Conservation (phyloP, 2,329 filamentous ascomycete genomes). For the Sporothrix brasiliensis region DNA sequence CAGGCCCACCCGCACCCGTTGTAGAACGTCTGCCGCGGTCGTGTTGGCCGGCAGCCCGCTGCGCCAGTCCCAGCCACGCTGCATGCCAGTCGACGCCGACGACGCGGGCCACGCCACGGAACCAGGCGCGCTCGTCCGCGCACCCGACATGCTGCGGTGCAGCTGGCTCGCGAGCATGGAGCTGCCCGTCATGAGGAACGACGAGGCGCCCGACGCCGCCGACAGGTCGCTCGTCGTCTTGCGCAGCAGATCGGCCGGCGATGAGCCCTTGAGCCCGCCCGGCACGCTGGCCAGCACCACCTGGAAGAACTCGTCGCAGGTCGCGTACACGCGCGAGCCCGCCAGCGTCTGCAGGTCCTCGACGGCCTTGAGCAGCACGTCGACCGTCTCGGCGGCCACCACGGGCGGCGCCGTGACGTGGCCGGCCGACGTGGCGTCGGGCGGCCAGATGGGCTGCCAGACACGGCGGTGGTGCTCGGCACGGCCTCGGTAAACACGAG, state of each 20-base stretch:
- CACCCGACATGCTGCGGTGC: constrained; percentile 62
- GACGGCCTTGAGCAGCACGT: constrained; percentile 72
- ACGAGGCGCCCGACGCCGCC: constrained; percentile 47
- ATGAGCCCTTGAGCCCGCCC: constrained; percentile 58
- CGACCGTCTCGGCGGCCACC: constrained; percentile 71
- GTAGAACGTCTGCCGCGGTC: constrained; percentile 70
- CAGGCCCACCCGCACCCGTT: constrained; percentile 70
- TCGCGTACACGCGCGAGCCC: constrained; percentile 68
- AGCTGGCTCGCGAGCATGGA: constrained; percentile 68
- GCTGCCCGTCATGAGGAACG: constrained; percentile 73
- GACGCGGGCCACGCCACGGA: constrained; percentile 39
- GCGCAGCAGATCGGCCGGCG: constrained; percentile 65
- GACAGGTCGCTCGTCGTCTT: constrained; percentile 51
- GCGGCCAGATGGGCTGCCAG: no score
- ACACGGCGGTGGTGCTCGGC: constrained; percentile 21
- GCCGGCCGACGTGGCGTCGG: background rate
- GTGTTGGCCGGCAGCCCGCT: constrained; percentile 58
- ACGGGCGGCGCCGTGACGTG: constrained; percentile 38
- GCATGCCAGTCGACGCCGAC: constrained; percentile 36
- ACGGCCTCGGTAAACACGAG: constrained; percentile 68
- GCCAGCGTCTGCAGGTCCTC: constrained; percentile 77
- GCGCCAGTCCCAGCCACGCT: constrained; percentile 61
- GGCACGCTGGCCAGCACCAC: constrained; percentile 73
- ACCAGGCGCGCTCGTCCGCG: constrained; percentile 50
- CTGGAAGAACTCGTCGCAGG: constrained; percentile 77